Conservation (phyloP, 169 alveolate genomes). For the Cryptosporidium muris region DNA sequence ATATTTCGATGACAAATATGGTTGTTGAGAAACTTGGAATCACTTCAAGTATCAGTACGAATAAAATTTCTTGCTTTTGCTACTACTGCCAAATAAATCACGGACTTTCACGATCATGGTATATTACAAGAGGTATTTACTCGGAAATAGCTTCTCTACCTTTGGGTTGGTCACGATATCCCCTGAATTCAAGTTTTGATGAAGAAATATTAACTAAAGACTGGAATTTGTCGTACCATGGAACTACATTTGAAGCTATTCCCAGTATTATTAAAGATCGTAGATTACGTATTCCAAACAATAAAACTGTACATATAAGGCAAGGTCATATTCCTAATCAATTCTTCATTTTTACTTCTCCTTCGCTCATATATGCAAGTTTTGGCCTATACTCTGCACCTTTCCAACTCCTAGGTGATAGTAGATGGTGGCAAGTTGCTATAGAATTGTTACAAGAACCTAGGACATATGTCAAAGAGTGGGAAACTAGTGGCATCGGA, state of each 20-base stretch:
- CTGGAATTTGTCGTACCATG: slow-evolving; percentile 68
- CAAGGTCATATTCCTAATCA: slow-evolving; percentile 72
- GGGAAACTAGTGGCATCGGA: slow-evolving; percentile 72
- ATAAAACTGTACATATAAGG: slow-evolving; percentile 57
- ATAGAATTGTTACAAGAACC: slow-evolving; percentile 68
- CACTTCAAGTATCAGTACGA: slow-evolving; percentile 3
- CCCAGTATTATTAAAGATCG: slow-evolving; percentile 41
- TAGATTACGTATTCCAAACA: slow-evolving; percentile 57
- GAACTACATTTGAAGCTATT: slow-evolving; percentile 66
- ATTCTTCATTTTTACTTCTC: slow-evolving; percentile 68
- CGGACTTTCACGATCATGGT: not conserved
- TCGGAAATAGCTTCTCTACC: slow-evolving; percentile 4
- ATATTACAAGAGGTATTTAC: not conserved
- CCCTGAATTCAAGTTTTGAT: slow-evolving; percentile 7
- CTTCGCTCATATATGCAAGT: slow-evolving; percentile 68
- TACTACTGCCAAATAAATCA: not conserved
- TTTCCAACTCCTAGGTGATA: slow-evolving; percentile 5
- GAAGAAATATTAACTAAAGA: slow-evolving; percentile 32
- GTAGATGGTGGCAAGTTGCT: slow-evolving; percentile 69
- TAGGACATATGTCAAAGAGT: slow-evolving; percentile 39
- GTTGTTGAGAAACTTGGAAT: slow-evolving; percentile 22
- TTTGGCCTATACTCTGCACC: slow-evolving; percentile 73
- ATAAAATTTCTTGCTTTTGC: slow-evolving; percentile 33
- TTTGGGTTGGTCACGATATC: slow-evolving; percentile 70
- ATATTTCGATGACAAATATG: slow-evolving; percentile 13